Evolutionary conservation across 257 asterid genomes (phyloP), one percentile per base, ranked within the genome.

Genomic region (Lycium ferocissimum): DNA sequence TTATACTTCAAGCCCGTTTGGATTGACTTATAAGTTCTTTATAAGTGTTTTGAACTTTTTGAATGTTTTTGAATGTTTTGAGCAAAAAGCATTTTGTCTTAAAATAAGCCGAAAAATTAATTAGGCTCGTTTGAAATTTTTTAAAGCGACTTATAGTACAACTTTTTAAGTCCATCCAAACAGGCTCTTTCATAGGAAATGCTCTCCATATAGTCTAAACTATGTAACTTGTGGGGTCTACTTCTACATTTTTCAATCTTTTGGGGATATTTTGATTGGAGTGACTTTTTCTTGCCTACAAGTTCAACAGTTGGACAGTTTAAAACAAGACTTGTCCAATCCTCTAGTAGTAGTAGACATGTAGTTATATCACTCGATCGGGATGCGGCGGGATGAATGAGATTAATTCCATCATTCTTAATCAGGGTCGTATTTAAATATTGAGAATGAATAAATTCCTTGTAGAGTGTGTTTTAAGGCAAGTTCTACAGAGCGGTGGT

Each of bases 221-320:
- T 51, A 20, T 20, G 45, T 6, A 12, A 1, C 22, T 2, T 2
- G 59, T 7, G 43, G 22, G 58, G 81, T 49, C 14, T 22, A 51
- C 22, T 49, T 75, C 2, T 20, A 75, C 14, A 49, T 22, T 75
- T 11, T 22, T 49, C 62, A 49, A 49, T 49, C 6, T 1, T 75
- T 49, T 22, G 43, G 61, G 38, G 6, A 20, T 22, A 51, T 51
- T 26, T 76, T 51, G 82, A 33, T 7, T 33, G 63, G 13, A 33
- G 5, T 51, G 63, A 51, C 82, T 76, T 51, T 51, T 51, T 76
- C 47, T 51, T 7, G 65, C 15, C 65, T 51, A 51, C 22, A 76
- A 72, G 20, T 75, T 75, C 26, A 76, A 76, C n/a, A 76, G 26
- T 51, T 76, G 82, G 40, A 76, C 49, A 26, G 49, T 53, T 14